A percentile compares a stretch with the other conserved stretches of the same genome.
Evolutionary conservation across 208 protist genomes (phyloP).

Genomic region (Leishmania gerbilli): DNA sequence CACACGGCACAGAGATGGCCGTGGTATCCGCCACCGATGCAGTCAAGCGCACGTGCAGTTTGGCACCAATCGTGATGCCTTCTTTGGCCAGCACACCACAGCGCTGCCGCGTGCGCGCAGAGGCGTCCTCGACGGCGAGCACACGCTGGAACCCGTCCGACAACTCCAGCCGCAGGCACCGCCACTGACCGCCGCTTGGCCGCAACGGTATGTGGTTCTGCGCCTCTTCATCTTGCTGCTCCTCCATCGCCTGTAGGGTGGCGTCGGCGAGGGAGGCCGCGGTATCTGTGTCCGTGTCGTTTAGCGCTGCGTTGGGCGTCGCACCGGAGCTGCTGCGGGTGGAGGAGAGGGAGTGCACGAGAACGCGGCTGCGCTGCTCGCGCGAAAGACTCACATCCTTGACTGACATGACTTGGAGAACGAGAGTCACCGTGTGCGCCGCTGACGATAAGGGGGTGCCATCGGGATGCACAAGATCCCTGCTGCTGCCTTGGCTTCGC

Average conservation of each 20-base stretch:
- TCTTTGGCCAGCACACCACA: constrained; percentile 30
- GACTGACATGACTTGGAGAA: constrained; percentile 65
- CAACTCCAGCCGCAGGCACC: constrained; percentile 48
- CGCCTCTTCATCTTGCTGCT: constrained; percentile 33
- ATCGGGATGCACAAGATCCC: background rate
- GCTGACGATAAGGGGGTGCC: background rate
- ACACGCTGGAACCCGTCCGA: constrained; percentile 76
- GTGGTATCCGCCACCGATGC: background rate
- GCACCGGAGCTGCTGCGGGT: background rate
- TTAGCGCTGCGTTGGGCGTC: constrained; percentile 3
- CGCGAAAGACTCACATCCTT: constrained; percentile 61
- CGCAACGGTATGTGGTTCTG: constrained; percentile 35
- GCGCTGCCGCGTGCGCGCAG: constrained; percentile 15
- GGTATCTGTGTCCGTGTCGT: background rate
- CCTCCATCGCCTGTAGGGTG: constrained; percentile 38
- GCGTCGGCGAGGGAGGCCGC: constrained; percentile 30
- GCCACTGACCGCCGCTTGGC: constrained; percentile 45
- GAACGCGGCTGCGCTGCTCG: constrained; percentile 48
- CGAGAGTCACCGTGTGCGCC: constrained; percentile 12
- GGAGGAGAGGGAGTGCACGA: constrained; percentile 23
- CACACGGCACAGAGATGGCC: background rate
- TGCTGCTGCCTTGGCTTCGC: background rate
- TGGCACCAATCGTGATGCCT: constrained; percentile 60
- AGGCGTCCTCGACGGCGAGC: constrained; percentile 55
- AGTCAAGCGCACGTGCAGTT: constrained; percentile 41